phyloP scores from a whole-genome alignment of 331 rosid genomes.

The Stylosanthes scabra region DNA sequence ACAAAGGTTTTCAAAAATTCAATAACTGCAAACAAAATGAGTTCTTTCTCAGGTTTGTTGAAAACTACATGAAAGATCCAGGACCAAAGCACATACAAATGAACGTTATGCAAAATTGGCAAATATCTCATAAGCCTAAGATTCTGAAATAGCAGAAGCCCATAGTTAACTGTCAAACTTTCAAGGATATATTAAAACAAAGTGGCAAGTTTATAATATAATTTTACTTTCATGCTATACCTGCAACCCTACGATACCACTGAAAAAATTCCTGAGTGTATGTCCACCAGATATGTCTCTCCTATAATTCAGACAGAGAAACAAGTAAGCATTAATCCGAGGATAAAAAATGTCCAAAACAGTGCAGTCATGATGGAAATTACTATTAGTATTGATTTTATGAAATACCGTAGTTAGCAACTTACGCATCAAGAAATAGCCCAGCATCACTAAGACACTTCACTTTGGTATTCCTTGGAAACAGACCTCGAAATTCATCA shows the following conservation, averaged over 20 bases:
- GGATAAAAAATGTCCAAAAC: slow-evolving; percentile 9
- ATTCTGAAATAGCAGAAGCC: slow-evolving; percentile 4
- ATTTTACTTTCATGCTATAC: slow-evolving; percentile 34
- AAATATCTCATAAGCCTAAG: slow-evolving; percentile 5
- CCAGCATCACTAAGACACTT: slow-evolving; percentile 98
- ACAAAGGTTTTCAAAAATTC: slow-evolving; percentile 34
- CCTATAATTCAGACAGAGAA: slow-evolving; percentile 48
- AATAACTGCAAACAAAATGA: slow-evolving; percentile 13
- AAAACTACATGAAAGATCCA: slow-evolving; percentile 10
- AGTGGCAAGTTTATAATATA: neutral
- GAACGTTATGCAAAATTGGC: slow-evolving; percentile 2
- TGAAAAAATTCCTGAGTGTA: slow-evolving; percentile 59
- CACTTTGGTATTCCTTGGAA: slow-evolving; percentile 70
- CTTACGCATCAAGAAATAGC: slow-evolving; percentile 85
- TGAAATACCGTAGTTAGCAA: slow-evolving; percentile 18
- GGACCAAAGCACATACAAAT: slow-evolving; percentile 16
- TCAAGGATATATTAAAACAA: neutral
- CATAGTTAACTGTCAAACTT: neutral
- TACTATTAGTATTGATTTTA: slow-evolving; percentile 28
- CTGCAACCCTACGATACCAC: slow-evolving; percentile 73
- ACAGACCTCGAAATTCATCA: slow-evolving; percentile 69
- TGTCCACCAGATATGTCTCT: slow-evolving; percentile 75
- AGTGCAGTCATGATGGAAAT: slow-evolving; percentile 4
- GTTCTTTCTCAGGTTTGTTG: neutral
- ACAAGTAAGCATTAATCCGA: slow-evolving; percentile 28